phyloP scores from a whole-genome alignment of 345 rosid species.

The Citrus medica region DNA sequence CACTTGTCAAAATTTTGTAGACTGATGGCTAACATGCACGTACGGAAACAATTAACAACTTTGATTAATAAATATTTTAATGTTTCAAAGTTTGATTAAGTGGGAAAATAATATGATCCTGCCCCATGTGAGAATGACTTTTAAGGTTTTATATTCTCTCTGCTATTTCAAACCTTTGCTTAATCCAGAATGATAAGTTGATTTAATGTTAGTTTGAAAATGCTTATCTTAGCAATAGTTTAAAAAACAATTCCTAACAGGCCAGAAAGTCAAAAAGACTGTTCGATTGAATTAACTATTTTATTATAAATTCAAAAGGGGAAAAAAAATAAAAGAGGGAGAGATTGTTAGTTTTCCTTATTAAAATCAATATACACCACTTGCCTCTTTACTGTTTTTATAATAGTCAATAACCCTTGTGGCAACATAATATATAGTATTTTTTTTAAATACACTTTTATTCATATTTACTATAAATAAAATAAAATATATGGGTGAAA shows the following conservation, averaged over 20 bases:
- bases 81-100: not conserved
- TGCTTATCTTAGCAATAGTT: not conserved
- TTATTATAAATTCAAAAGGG: not conserved
- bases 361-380: no score
- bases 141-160: not conserved
- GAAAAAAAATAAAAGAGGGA: not conserved
- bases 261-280: not conserved
- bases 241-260: not conserved
- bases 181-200: not conserved
- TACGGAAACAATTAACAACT: not conserved
- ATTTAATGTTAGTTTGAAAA: not conserved
- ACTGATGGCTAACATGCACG: not conserved
- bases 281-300: not conserved
- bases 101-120: not conserved
- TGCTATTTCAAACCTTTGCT: not conserved
- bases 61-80: not conserved
- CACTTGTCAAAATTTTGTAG: not conserved
- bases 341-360: no score
- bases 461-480: no score
- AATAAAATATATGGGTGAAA: no score
- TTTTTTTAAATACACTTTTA: no score
- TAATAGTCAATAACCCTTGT: rapidly evolving
- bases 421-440: no score
- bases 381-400: rapidly evolving
- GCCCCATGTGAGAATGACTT: not conserved